Evolutionary conservation across 2,329 filamentous ascomycete species (phyloP).

Genomic region (Exophiala aquamarina): DNA sequence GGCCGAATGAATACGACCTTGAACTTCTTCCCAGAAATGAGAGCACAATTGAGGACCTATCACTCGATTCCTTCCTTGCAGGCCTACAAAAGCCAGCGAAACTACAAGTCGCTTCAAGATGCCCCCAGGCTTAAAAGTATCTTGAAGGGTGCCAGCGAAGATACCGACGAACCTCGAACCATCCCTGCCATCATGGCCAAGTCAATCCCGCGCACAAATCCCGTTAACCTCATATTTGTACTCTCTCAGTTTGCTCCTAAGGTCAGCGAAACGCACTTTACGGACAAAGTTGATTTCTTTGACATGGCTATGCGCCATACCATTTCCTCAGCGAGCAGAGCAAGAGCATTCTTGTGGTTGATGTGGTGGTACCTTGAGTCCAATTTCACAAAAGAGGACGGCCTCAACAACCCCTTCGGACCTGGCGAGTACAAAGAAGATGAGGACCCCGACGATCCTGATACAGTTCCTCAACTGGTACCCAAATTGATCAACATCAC

Average conservation of each 20-base stretch:
- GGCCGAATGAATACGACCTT: constrained; percentile 98
- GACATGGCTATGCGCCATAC: constrained; percentile 92
- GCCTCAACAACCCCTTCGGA: constrained; percentile 88
- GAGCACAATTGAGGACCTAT: constrained; percentile 94
- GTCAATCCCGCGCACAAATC: constrained; percentile 79
- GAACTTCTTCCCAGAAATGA: constrained; percentile 99
- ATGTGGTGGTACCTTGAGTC: constrained; percentile 99
- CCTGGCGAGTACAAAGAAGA: constrained; percentile 36
- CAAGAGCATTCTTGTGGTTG: constrained; percentile 89
- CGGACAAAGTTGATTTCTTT: constrained; percentile 82
- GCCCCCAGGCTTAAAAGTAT: constrained; percentile 95
- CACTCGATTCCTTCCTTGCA: constrained; percentile 96
- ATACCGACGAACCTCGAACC: constrained; percentile 78
- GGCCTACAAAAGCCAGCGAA: constrained; percentile 89
- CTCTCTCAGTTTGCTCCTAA: constrained; percentile 87
- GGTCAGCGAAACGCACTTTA: constrained; percentile 90
- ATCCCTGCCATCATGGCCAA: constrained; percentile 76
- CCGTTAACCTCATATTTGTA: constrained; percentile 95
- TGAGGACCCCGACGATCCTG: constrained; percentile 35
- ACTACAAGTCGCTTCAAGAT: constrained; percentile 97
- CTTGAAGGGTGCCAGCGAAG: constrained; percentile 92
- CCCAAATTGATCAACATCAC: constrained; percentile 49
- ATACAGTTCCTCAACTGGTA: constrained; percentile 48
- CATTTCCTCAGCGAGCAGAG: constrained; percentile 77
- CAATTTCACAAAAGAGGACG: constrained; percentile 77